Evolutionary conservation across 768 basidiomycete species (phyloP).

Genomic region (Pholiota microspora): DNA sequence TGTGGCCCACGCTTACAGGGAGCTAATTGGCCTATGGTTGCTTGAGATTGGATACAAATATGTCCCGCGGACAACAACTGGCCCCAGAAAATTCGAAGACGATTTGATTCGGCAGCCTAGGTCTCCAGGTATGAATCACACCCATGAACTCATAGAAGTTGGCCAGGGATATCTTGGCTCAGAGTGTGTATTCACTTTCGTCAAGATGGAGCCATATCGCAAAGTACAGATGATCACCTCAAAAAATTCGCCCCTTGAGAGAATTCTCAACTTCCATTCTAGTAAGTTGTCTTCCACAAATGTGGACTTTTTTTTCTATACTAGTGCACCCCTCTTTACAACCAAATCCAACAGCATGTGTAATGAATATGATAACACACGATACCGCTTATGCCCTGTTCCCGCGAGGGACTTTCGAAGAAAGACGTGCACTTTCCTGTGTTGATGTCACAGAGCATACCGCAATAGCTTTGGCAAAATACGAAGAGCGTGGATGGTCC

Average conservation of each 20-base stretch:
- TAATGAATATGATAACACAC: conserved; percentile 37
- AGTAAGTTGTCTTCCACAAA: conserved; percentile 36
- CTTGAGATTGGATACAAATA: conserved; percentile 22
- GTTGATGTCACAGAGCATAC: not conserved
- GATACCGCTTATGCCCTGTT: conserved; percentile 39
- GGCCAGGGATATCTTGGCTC: conserved; percentile 22
- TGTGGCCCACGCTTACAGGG: conserved; percentile 27
- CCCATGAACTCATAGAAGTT: not conserved
- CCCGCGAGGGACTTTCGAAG: conserved; percentile 38
- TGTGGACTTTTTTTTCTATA: not conserved
- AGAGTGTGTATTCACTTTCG: conserved; percentile 31
- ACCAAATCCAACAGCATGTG: conserved; percentile 10
- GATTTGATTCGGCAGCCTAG: no score
- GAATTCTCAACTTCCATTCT: conserved; percentile 46
- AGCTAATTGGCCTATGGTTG: conserved; percentile 35
- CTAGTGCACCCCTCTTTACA: no score
- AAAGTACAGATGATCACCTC: conserved; percentile 43
- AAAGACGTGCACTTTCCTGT: not conserved
- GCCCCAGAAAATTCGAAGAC: no score
- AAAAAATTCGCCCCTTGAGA: conserved; percentile 27
- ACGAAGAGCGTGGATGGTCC: conserved; percentile 35
- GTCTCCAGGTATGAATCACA: no score
- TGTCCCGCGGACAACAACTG: conserved; percentile 4
- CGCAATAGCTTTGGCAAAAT: conserved; percentile 27
- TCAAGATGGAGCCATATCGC: conserved; percentile 16